phyloP scores from a whole-genome alignment of 805 yeast species.

The Nakazawaea siamensis region DNA sequence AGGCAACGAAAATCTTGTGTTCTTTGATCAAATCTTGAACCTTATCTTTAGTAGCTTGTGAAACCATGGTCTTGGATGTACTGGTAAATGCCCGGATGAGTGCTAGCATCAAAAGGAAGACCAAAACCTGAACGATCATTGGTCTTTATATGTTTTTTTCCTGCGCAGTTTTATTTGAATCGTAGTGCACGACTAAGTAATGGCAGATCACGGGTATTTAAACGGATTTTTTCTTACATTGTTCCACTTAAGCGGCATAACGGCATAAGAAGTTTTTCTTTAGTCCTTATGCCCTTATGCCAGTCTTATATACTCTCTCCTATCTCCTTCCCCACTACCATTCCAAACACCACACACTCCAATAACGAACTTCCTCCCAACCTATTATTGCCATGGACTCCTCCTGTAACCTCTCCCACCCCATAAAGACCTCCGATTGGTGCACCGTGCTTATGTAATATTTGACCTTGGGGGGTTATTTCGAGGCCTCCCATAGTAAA shows the following conservation, averaged over 20 bases:
- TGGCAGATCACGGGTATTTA: neutral
- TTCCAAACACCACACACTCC: conserved; percentile 56
- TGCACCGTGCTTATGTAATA: conserved; percentile 15
- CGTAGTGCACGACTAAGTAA: neutral
- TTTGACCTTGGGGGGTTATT: conserved; percentile 29
- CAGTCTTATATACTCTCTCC: too few relatives aligned
- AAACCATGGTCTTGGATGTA: conserved; percentile 40
- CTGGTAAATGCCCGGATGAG: conserved; percentile 19
- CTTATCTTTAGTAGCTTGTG: conserved; percentile 46
- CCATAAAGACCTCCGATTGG: conserved; percentile 44
- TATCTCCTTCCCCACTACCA: conserved; percentile 25
- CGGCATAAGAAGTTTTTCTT: too few relatives aligned
- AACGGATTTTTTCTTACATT: too few relatives aligned
- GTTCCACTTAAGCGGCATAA: too few relatives aligned
- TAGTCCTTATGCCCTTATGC: too few relatives aligned
- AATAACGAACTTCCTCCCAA: conserved; percentile 50
- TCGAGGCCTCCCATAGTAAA: conserved; percentile 36
- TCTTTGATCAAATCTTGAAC: conserved; percentile 57
- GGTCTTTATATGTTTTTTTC: too few relatives aligned
- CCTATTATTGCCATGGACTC: conserved; percentile 58
- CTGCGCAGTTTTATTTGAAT: conserved; percentile 4
- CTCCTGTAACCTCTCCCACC: conserved; percentile 68
- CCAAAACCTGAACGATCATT: conserved; percentile 1
- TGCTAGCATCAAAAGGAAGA: conserved; percentile 17
- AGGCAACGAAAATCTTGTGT: conserved; percentile 71